A percentile compares a stretch with the other conserved stretches of the same genome.
Conservation (phyloP, 345 rosid species). For the Noccaea bulbosa region DNA sequence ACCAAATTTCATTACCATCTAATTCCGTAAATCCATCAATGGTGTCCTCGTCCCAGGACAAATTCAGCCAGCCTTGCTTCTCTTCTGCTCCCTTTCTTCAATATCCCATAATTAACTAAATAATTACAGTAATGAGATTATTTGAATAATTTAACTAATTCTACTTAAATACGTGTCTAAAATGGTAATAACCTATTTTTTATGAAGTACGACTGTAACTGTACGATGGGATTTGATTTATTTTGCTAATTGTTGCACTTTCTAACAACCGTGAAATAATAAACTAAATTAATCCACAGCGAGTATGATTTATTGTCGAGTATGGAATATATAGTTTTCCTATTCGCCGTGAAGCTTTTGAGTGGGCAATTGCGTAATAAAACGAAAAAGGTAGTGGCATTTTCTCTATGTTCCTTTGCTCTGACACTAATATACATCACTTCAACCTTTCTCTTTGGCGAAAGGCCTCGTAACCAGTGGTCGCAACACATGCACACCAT, state of each 20-base stretch:
- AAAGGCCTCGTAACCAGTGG: constrained; percentile 50
- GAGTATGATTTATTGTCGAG: neutral
- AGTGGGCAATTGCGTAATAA: neutral
- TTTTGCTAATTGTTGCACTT: constrained; percentile 24
- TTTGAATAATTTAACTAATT: constrained; percentile 6
- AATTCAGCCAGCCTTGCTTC: constrained; percentile 29
- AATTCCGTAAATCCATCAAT: constrained; percentile 36
- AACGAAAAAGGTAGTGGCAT: neutral
- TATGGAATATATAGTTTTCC: neutral
- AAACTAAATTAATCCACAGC: neutral
- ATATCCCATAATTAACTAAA: neutral
- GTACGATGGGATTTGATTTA: constrained; percentile 16
- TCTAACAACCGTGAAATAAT: constrained; percentile 32
- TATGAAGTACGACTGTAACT: constrained; percentile 29
- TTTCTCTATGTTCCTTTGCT: neutral
- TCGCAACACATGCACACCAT: constrained; percentile 64
- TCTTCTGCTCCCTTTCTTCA: constrained; percentile 3
- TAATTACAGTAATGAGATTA: neutral
- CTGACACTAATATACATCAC: constrained; percentile 43
- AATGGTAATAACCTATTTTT: constrained; percentile 12
- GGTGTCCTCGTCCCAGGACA: constrained; percentile 38
- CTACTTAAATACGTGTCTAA: constrained; percentile 16
- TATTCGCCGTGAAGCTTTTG: neutral
- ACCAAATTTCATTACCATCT: constrained; percentile 26
- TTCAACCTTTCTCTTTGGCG: constrained; percentile 45